Base-by-base conservation (phyloP, 371 early-diverging fungal species). In the Mucor lusitanicus region DNA sequence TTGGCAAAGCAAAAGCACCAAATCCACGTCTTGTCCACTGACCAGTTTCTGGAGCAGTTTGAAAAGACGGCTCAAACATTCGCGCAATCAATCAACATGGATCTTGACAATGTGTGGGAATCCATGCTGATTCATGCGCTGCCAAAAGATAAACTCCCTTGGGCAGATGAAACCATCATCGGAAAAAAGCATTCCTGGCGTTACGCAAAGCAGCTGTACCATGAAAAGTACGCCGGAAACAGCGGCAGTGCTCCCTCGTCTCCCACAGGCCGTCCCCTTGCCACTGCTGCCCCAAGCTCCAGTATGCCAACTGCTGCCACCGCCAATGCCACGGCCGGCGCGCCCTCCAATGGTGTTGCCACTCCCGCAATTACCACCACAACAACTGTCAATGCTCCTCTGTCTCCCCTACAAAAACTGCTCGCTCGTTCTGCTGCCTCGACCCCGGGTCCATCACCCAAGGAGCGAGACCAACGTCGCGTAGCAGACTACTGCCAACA, bases 51-150 rank as follows among this genome's bases (percentile, higher is more conserved):
- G 4, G 55, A 53, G 9, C 54, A 63, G 27, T 63, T 63, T 63
- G 63, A 63, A 9, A 33, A 15, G 17, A 54, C 53, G 6, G 63
- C 63, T 1, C 4, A 15, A 21, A 3, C 13, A 1, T 66, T 66
- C 55, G 53, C 67, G 9, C 12, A 17, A 11, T 13, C 8, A 11
- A 61, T 39, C 21, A 11, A 53, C 6, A 28, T 66, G 12, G 2
- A 19, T 27, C n/a, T 42, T 2, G 40, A 60, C 30, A 11, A 8
- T 44, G 55, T 61, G 3, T 66, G 67, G 67, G 60, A 54, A 40
- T 50, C 42, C 11, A 23, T 61, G 3, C 15, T 66, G 0, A 12
- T 66, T 5, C 55, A 66, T 23, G 60, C 67, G 40, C 19, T 66
- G 27, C 61, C 67, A 15, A 5, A 19, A 0, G n/a, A 53, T 21